Percentiles rank a stretch among this genome's conserved stretches.
Conservation (phyloP, 768 basidiomycete species). For the Suillus cothurnatus region DNA sequence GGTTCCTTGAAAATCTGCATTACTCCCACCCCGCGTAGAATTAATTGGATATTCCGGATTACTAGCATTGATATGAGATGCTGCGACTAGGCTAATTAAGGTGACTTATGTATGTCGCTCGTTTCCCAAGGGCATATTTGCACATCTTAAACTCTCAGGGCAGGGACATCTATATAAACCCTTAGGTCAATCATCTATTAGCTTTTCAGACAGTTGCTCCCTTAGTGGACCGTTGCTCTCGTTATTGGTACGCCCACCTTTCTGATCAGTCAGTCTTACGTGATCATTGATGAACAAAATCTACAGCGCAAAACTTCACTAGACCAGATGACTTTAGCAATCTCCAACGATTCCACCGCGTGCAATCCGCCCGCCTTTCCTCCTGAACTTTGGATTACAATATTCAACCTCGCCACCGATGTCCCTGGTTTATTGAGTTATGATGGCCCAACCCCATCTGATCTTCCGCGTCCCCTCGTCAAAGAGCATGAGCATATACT, state of each 20-base stretch:
- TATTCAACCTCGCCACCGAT: slow-evolving; percentile 25
- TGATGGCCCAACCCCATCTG: slow-evolving; percentile 14
- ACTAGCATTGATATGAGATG: not conserved
- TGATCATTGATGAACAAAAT: not conserved
- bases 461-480: slow-evolving; percentile 22
- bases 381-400: slow-evolving; percentile 32
- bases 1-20: not conserved
- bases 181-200: slow-evolving; percentile 2
- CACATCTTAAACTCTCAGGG: slow-evolving; percentile 19
- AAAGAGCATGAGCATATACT: slow-evolving; percentile 17
- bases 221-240: not conserved
- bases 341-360: not conserved
- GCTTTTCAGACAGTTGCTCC: not conserved
- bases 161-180: slow-evolving; percentile 14
- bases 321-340: slow-evolving; percentile 16
- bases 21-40: not conserved
- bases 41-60: not conserved
- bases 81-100: not conserved
- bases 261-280: not conserved
- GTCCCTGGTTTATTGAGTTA: slow-evolving; percentile 16
- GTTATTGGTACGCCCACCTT: not conserved
- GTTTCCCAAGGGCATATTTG: slow-evolving; percentile 7
- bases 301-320: not conserved
- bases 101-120: not conserved
- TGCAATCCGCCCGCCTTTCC: slow-evolving; percentile 18